phyloP scores from a whole-genome alignment of 1,284 basidiomycete genomes.

The Abortiporus biennis region DNA sequence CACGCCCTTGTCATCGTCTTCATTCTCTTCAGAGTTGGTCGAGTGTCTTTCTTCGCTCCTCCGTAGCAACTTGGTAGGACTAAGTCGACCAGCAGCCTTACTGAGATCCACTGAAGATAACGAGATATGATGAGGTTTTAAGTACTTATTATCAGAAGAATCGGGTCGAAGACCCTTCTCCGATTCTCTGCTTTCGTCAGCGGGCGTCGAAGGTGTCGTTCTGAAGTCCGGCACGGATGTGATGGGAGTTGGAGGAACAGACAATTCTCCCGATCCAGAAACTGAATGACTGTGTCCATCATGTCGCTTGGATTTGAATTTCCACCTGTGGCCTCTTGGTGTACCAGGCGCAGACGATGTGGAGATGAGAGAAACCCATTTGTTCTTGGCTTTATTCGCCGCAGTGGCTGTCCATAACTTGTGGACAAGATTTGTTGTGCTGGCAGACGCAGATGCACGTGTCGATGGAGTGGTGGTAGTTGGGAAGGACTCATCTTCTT shows the following conservation, averaged over 20 bases:
- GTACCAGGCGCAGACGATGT: too few species aligned
- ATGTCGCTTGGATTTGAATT: too few species aligned
- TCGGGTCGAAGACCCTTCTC: too few species aligned
- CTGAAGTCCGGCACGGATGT: too few species aligned
- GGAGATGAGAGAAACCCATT: conserved; percentile 49
- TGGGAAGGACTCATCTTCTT: conserved; percentile 31
- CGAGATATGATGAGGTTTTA: background rate
- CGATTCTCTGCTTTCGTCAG: too few species aligned
- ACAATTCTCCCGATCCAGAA: too few species aligned
- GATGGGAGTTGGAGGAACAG: too few species aligned
- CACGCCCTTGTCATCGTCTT: conserved; percentile 49
- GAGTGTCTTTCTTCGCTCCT: conserved; percentile 25
- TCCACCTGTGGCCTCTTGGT: too few species aligned
- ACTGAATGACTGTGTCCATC: too few species aligned
- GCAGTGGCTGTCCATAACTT: conserved; percentile 37
- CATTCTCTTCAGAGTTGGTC: conserved; percentile 23
- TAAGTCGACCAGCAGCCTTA: background rate
- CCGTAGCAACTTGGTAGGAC: background rate
- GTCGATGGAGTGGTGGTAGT: background rate
- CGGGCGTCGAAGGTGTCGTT: too few species aligned
- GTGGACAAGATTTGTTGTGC: conserved; percentile 17
- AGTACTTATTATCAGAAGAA: conserved; percentile 2
- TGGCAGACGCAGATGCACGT: background rate
- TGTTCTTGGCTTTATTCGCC: conserved; percentile 54
- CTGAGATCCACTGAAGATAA: background rate